A percentile compares a stretch with the other conserved stretches of the same genome.
Evolutionary conservation across 2,329 filamentous ascomycete species (phyloP).

Genomic region (Neonectria ditissima): DNA sequence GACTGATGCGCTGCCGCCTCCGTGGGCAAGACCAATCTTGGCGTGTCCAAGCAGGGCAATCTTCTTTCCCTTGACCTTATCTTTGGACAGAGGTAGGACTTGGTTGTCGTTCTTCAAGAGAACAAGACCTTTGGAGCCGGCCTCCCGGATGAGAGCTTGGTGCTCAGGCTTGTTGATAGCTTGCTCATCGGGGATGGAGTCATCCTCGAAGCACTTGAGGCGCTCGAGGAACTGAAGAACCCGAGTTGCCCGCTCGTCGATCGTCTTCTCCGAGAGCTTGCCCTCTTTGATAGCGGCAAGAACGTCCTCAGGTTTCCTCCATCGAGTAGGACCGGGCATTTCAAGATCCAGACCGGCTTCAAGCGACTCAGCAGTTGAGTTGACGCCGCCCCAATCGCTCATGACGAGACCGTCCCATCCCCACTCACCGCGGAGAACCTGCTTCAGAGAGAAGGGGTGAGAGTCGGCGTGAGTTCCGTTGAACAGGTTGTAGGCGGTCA

Average conservation of each 20-base stretch:
- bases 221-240: constrained; percentile 46
- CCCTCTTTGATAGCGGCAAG: constrained; percentile 48
- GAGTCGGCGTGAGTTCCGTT: constrained; percentile 55
- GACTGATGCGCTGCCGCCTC: constrained; percentile 53
- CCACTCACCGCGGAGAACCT: constrained; percentile 59
- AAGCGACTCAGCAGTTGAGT: constrained; percentile 49
- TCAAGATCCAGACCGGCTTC: constrained; percentile 50
- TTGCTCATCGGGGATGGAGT: constrained; percentile 43
- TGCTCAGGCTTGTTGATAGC: constrained; percentile 50
- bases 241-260: constrained; percentile 46
- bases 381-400: constrained; percentile 55
- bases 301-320: constrained; percentile 45
- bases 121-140: constrained; percentile 66
- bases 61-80: constrained; percentile 48
- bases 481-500: constrained; percentile 51
- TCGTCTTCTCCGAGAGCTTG: constrained; percentile 44
- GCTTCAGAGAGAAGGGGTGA: constrained; percentile 41
- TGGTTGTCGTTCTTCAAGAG: constrained; percentile 72
- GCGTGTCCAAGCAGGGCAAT: constrained; percentile 51
- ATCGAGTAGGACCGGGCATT: constrained; percentile 52
- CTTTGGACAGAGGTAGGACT: constrained; percentile 66
- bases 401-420: constrained; percentile 52
- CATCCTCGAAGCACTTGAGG: constrained; percentile 47
- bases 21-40: constrained; percentile 50
- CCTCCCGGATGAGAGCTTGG: constrained; percentile 45